A percentile compares a stretch with the other conserved stretches of the same genome.
Conservation (phyloP, 768 basidiomycete genomes). For the Auriculariales sp. region DNA sequence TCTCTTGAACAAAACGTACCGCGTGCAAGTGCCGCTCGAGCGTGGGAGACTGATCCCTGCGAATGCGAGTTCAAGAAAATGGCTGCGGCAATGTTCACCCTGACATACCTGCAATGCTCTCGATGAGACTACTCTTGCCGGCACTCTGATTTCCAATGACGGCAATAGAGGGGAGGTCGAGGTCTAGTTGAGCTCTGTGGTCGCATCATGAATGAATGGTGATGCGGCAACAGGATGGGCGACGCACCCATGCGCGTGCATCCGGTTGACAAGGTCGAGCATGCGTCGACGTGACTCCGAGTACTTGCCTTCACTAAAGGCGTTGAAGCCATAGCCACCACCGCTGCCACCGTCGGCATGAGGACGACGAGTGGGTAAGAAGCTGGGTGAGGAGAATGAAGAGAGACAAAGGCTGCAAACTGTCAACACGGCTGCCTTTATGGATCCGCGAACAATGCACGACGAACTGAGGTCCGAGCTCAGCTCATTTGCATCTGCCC, state of each 20-base stretch:
- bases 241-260: conserved; percentile 48
- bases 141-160: conserved; percentile 62
- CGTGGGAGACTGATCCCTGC: conserved; percentile 50
- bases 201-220: not conserved
- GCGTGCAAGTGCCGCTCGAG: conserved; percentile 58
- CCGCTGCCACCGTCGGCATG: not conserved
- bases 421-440: too few relatives aligned
- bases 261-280: conserved; percentile 44
- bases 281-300: conserved; percentile 28
- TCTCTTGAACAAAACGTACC: conserved; percentile 22
- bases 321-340: not conserved
- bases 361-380: not conserved
- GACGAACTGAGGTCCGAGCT: too few relatives aligned
- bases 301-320: not conserved
- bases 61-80: not conserved
- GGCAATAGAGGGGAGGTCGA: conserved; percentile 60
- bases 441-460: too few relatives aligned
- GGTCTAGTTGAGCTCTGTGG: conserved; percentile 16
- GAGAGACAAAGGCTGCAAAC: too few relatives aligned
- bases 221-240: not conserved
- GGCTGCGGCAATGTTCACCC: too few relatives aligned
- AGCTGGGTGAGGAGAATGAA: not conserved
- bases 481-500: too few relatives aligned
- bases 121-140: conserved; percentile 65
- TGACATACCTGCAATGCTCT: conserved; percentile 38